Base-by-base conservation (phyloP, 2,329 filamentous ascomycete species). In the Geosmithia morbida region DNA sequence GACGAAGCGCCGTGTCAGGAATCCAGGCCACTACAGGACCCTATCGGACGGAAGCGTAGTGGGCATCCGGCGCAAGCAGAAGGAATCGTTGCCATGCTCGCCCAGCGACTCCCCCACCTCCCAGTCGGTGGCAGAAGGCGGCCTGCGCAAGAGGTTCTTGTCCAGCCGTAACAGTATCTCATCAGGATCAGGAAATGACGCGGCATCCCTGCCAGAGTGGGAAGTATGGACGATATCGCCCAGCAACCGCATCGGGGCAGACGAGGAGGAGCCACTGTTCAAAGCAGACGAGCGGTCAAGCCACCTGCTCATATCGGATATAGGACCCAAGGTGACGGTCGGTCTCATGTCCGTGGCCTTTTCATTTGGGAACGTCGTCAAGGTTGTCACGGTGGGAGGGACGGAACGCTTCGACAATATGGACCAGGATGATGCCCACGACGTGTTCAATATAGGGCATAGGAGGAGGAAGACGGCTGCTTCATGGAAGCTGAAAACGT, bases 281-380 rank as follows among this genome's bases (percentile, higher is more conserved):
- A 54, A 61, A 7, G 60, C 66, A 10, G 59, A 62, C 5, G 64
- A 66, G 40, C 57, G 65, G 41, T 63, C 66, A 3, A 68, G 72
- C 2, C 70, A 78, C 48, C 67, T 89, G 4, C 76, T 86, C 44
- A 77, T 87, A 19, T 75, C 75, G 2, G 71, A 71, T 43, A 66
- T 83, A 1, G 85, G 85, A 0, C 84, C 84, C 0, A 75, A 83
- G 48, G 68, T 70, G 2, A 67, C 68, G 46, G 64, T 87, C 1
- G 84, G 84, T 13, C 71, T 74, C 44, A 70, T 72, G 43, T 83
- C 80, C 46, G 70, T 86, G 2, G 85, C 78, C 0, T 73, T 89
- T 29, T 82, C 75, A 0, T 78, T 88, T 50, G 85, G 84, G 13
- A 85, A 87, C 53, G 70, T 77, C 1, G 70, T 88, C 55, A 88